Conservation (phyloP, 805 yeast species). For the Wickerhamiella vanderwaltii region DNA sequence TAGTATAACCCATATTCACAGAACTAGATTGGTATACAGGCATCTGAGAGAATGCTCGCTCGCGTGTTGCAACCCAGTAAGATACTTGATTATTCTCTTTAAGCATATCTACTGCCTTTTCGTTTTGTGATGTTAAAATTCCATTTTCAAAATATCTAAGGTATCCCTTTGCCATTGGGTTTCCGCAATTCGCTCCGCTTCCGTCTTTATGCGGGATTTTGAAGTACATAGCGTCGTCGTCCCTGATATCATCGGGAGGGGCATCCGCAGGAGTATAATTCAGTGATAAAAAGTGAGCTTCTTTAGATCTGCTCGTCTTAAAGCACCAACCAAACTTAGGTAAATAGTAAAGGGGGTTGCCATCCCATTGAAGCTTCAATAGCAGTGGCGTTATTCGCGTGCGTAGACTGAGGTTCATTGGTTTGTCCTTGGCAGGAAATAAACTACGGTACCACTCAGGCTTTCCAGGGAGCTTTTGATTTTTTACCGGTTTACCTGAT, state of each 20-base stretch:
- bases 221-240: constrained; percentile 30
- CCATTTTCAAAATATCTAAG: constrained; percentile 62
- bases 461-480: constrained; percentile 73
- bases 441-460: constrained; percentile 86
- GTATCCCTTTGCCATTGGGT: constrained; percentile 66
- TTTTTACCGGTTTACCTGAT: constrained; percentile 40
- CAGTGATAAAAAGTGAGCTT: constrained; percentile 26
- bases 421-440: constrained; percentile 30
- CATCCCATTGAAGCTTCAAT: constrained; percentile 74
- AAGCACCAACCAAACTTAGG: constrained; percentile 83
- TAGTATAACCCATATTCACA: constrained; percentile 18
- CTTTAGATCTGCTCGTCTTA: constrained; percentile 34
- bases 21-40: constrained; percentile 44
- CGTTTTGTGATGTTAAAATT: constrained; percentile 54
- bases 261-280: constrained; percentile 28
- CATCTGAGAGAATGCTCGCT: constrained; percentile 72
- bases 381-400: constrained; percentile 67
- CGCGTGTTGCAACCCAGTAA: constrained; percentile 88
- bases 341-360: constrained; percentile 70
- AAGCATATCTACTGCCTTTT: constrained; percentile 65
- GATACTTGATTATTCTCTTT: constrained; percentile 68
- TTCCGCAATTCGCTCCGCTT: constrained; percentile 55
- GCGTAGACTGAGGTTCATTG: constrained; percentile 52
- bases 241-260: background rate
- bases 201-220: constrained; percentile 88